Conservation (phyloP, 768 basidiomycete genomes). For the Trametes cubensis region DNA sequence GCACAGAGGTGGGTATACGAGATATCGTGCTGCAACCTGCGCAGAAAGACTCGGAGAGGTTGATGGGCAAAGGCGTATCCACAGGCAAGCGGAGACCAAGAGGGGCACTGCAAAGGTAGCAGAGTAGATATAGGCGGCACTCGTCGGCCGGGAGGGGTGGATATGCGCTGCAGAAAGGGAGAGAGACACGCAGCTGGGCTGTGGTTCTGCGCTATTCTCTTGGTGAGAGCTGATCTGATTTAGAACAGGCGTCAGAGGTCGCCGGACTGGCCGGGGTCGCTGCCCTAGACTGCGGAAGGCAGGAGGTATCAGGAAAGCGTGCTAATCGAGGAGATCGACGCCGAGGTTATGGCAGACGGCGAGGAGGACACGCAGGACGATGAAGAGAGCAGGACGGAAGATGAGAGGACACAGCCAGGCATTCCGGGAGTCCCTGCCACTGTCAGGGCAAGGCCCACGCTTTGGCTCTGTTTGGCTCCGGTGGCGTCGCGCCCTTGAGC, state of each 20-base stretch:
- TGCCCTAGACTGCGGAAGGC: neutral
- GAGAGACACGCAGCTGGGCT: constrained; percentile 11
- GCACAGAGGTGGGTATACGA: constrained; percentile 1
- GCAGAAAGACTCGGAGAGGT: constrained; percentile 6
- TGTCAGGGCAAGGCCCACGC: constrained; percentile 3
- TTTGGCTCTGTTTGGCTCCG: constrained; percentile 18
- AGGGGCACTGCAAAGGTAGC: neutral
- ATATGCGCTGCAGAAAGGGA: constrained; percentile 11
- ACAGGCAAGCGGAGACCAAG: neutral
- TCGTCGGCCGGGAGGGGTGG: constrained; percentile 1
- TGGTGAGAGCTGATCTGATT: constrained; percentile 18
- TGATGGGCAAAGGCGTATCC: neutral
- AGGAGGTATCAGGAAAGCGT: neutral
- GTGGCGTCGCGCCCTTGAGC: constrained; percentile 9
- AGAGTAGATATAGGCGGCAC: constrained; percentile 9
- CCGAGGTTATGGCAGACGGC: neutral
- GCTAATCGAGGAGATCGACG: constrained; percentile 4
- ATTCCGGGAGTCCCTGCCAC: neutral
- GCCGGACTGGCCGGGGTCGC: constrained; percentile 13
- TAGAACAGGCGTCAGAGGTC: constrained; percentile 4
- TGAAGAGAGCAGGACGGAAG: neutral
- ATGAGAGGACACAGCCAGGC: neutral
- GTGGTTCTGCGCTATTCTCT: constrained; percentile 16
- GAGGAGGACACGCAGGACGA: neutral
- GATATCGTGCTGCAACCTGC: constrained; percentile 18